A percentile compares a stretch with the other conserved stretches of the same genome.
Conservation (phyloP, 768 basidiomycete genomes). For the Lactarius tabidus region DNA sequence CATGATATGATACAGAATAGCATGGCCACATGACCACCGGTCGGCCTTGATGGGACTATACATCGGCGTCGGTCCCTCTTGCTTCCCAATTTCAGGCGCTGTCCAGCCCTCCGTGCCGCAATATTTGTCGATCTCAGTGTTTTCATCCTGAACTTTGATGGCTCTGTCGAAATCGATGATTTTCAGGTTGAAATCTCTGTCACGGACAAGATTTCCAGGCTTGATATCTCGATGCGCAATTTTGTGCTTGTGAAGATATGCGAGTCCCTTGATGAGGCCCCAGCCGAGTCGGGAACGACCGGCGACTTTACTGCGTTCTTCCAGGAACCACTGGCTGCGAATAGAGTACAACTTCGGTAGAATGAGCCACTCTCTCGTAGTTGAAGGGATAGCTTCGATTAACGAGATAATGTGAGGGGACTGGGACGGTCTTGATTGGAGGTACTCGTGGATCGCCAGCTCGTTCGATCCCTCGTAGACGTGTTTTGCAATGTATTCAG, state of each 20-base stretch:
- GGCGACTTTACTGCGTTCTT: not conserved
- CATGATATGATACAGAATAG: too few relatives aligned
- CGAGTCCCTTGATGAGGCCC: too few relatives aligned
- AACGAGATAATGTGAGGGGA: not conserved
- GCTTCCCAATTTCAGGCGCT: too few relatives aligned
- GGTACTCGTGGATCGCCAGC: too few relatives aligned
- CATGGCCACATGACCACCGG: too few relatives aligned
- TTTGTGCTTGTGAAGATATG: not conserved
- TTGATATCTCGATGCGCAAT: not conserved
- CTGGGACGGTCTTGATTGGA: too few relatives aligned
- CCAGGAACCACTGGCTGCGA: not conserved
- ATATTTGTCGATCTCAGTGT: not conserved
- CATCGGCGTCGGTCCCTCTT: too few relatives aligned
- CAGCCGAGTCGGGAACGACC: too few relatives aligned
- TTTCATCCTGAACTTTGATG: not conserved
- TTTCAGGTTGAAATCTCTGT: not conserved
- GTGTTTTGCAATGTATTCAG: too few relatives aligned
- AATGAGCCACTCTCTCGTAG: not conserved
- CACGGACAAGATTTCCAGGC: not conserved
- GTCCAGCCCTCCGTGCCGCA: not conserved
- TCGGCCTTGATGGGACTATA: too few relatives aligned
- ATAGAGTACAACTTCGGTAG: not conserved
- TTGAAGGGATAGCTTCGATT: not conserved
- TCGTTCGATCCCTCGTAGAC: too few relatives aligned
- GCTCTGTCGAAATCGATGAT: not conserved